A percentile compares a stretch with the other conserved stretches of the same genome.
These are phyloP conservation scores for Epichloe hybrida DNA, from an alignment of 2,329 filamentous ascomycete species.

Conservation along the genomic window DNA sequence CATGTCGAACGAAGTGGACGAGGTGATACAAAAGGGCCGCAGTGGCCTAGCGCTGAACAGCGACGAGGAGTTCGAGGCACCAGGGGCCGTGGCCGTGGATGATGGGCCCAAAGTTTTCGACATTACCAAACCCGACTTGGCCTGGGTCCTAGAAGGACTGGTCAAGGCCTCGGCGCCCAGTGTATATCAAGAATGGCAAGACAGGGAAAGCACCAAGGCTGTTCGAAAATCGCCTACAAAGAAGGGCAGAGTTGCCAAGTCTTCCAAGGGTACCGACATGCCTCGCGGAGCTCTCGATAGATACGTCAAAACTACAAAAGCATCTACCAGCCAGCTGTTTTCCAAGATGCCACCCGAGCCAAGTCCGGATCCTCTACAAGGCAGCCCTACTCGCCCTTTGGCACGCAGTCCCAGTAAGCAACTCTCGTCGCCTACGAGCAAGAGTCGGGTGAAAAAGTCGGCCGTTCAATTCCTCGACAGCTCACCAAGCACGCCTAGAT, in stretches of 20 bases:
- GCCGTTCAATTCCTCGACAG: slow-evolving; percentile 26
- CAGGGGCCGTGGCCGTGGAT: slow-evolving; percentile 14
- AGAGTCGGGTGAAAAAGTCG: slow-evolving; percentile 10
- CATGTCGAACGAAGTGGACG: slow-evolving; percentile 57
- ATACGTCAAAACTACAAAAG: slow-evolving; percentile 29
- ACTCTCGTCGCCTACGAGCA: slow-evolving; percentile 13
- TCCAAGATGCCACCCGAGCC: slow-evolving; percentile 4
- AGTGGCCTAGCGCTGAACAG: slow-evolving; percentile 47
- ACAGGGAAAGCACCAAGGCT: slow-evolving; percentile 10
- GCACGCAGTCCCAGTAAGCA: slow-evolving; percentile 21
- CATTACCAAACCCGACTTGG: slow-evolving; percentile 45
- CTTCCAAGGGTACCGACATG: slow-evolving; percentile 10
- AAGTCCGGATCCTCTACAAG: neutral
- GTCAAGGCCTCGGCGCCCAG: slow-evolving; percentile 14
- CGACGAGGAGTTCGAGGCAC: slow-evolving; percentile 48
- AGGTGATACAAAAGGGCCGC: slow-evolving; percentile 35
- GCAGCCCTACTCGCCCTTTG: neutral
- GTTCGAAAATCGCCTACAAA: slow-evolving; percentile 13
- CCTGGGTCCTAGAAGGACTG: slow-evolving; percentile 26
- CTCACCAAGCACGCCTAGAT: slow-evolving; percentile 31
- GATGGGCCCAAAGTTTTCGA: slow-evolving; percentile 38
- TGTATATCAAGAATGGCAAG: slow-evolving; percentile 17
- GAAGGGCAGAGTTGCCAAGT: slow-evolving; percentile 8
- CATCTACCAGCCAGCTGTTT: neutral
- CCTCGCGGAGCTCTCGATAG: slow-evolving; percentile 24